Evolutionary conservation across 805 yeast genomes (phyloP), one percentile per base, ranked within the genome.

Genomic region (Limtongozyma cylindracea): DNA sequence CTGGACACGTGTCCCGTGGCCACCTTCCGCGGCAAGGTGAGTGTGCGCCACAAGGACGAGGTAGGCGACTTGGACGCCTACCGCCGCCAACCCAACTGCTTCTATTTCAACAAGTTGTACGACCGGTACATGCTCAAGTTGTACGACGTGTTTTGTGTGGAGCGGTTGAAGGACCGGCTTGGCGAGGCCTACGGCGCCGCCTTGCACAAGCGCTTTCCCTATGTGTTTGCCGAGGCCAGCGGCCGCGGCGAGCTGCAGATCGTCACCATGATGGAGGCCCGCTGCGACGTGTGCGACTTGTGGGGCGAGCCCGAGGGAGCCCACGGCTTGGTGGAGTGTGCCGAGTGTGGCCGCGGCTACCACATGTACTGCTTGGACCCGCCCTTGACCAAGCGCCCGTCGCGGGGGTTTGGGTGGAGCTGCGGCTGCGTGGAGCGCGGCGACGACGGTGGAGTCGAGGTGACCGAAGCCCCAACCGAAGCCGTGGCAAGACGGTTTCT

Each of bases 321-420:
- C 1, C 48, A 57, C 10, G 88, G 76, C 32, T 64, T 82, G 1
- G 66, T 82, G 5, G 58, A 54, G 29, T 82, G 96, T 45, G 72
- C 73, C n/a, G 69, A 57, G 23, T 82, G 96, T 40, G 51, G 53
- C 8, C 53, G 57, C 10, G 51, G 51, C 26, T 77, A 66, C 31
- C 96, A 82, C 45, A 61, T 80, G 62, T 50, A 64, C 17, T 82
- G 96, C 35, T 56, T 80, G 21, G 76, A 71, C 27, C 94, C 94
- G 1, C 94, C 94, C 1, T 43, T 78, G 18, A 39, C 60, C 23
- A 61, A 61, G 29, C 74, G 74, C 34, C 94, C 93, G 1, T 67
- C 74, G 20, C 48, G 91, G 25, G 93, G 92, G 1, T 73, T 77
- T 37, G 74, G 78, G 6, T 82, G 94, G 94, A 59, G 77, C 13